phyloP scores from a whole-genome alignment of 2,329 filamentous ascomycete species.

The Orbilia oligospora region DNA sequence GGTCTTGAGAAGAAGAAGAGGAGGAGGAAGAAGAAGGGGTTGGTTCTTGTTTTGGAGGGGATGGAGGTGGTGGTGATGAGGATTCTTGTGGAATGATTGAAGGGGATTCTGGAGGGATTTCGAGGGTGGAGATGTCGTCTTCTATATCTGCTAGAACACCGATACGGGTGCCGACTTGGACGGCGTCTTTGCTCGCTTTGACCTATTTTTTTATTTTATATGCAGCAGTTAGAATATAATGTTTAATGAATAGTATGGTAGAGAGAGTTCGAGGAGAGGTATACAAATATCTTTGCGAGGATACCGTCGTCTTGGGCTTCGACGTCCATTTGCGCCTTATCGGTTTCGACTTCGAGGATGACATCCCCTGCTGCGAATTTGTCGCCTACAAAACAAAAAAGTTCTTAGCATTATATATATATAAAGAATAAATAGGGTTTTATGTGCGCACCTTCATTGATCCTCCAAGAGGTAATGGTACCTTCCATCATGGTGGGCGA shows the following conservation, averaged over 20 bases:
- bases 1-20: too few relatives aligned
- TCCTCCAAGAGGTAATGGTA: slow-evolving; percentile 86
- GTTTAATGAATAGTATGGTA: background rate
- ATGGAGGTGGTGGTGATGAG: background rate
- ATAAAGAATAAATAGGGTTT: background rate
- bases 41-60: slow-evolving; percentile 20
- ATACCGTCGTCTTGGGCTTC: slow-evolving; percentile 92
- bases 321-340: slow-evolving; percentile 95
- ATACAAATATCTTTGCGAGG: slow-evolving; percentile 82
- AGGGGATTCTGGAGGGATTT: slow-evolving; percentile 75
- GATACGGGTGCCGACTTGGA: slow-evolving; percentile 85
- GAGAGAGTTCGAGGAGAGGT: slow-evolving; percentile 18
- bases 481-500: slow-evolving; percentile 96
- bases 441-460: slow-evolving; percentile 77
- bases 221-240: background rate
- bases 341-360: slow-evolving; percentile 90
- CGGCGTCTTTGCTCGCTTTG: slow-evolving; percentile 75
- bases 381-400: slow-evolving; percentile 71
- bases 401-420: background rate
- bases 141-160: slow-evolving; percentile 85
- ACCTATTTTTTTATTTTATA: slow-evolving; percentile 63
- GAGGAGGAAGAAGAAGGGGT: background rate
- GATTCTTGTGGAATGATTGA: slow-evolving; percentile 61
- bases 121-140: slow-evolving; percentile 81
- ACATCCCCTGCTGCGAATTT: slow-evolving; percentile 86